A percentile compares a stretch with the other conserved stretches of the same genome.
Conservation (phyloP, 2,329 filamentous ascomycete genomes). For the Cordyceps tenuipes region DNA sequence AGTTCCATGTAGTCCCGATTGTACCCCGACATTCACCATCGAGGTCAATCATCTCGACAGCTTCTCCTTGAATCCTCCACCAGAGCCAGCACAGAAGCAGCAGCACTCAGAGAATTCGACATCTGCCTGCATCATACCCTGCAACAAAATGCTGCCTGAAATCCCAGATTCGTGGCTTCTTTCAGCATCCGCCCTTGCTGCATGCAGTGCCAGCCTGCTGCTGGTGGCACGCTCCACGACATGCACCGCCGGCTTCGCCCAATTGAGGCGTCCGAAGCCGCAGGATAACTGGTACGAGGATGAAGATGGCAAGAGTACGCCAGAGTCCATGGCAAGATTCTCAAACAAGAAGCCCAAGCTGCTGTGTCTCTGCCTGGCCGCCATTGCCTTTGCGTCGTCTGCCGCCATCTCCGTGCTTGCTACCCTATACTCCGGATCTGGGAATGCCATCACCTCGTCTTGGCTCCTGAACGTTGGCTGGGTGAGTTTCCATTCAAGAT, state of each 20-base stretch:
- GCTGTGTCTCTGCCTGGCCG: conserved; percentile 43
- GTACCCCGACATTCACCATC: no score
- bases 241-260: background rate
- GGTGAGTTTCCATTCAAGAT: conserved; percentile 39
- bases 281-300: conserved; percentile 54
- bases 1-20: no score
- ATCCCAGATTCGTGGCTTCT: background rate
- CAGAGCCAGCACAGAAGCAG: background rate
- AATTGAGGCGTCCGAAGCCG: conserved; percentile 14
- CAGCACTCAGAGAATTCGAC: no score
- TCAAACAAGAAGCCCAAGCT: conserved; percentile 51
- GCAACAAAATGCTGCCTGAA: background rate
- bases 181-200: background rate
- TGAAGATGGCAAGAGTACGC: conserved; percentile 58
- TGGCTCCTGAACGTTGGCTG: conserved; percentile 54
- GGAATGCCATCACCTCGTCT: conserved; percentile 39
- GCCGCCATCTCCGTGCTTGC: conserved; percentile 47
- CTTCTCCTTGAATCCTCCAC: no score
- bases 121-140: background rate
- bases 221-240: conserved; percentile 23
- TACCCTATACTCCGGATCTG: conserved; percentile 28
- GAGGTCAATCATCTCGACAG: no score
- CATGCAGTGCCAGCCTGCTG: conserved; percentile 22
- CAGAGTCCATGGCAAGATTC: conserved; percentile 53
- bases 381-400: conserved; percentile 45